phyloP scores from a whole-genome alignment of 768 basidiomycete species.

The Suillus discolor region DNA sequence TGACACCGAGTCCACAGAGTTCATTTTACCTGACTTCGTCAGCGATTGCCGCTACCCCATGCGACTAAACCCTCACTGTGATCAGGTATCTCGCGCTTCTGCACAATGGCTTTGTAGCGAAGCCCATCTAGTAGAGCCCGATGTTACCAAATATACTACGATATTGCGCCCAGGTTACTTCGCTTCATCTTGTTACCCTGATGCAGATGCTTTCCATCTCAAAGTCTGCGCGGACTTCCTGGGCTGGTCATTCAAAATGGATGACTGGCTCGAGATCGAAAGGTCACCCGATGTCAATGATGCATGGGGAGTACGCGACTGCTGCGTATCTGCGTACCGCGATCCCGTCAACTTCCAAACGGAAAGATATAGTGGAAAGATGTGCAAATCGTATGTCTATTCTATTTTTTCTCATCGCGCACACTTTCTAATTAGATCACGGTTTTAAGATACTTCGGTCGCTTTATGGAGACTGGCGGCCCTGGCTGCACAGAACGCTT shows the following conservation, averaged over 20 bases:
- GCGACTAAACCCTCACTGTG: neutral
- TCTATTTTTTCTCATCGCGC: conserved; percentile 3
- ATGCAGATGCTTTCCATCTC: conserved; percentile 55
- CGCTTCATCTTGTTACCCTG: conserved; percentile 65
- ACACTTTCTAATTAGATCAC: neutral
- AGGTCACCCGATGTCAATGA: conserved; percentile 26
- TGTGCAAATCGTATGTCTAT: conserved; percentile 37
- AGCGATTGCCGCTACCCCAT: neutral
- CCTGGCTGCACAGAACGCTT: conserved; percentile 43
- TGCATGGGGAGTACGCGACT: conserved; percentile 32
- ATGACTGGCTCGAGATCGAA: conserved; percentile 15
- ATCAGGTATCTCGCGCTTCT: neutral
- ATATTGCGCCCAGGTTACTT: conserved; percentile 49
- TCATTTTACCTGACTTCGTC: neutral
- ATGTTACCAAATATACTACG: conserved; percentile 44
- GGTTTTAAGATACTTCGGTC: conserved; percentile 36
- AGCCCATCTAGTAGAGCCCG: conserved; percentile 26
- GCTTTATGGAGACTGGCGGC: conserved; percentile 40
- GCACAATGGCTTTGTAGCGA: neutral
- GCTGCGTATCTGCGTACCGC: conserved; percentile 31
- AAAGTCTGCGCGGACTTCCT: conserved; percentile 71
- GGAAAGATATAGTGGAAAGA: conserved; percentile 20
- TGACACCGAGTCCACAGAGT: neutral
- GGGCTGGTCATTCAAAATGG: conserved; percentile 45
- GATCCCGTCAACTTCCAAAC: conserved; percentile 32